phyloP scores from a whole-genome alignment of 2,329 filamentous ascomycete genomes.

The Aureobasidium uvarum region DNA sequence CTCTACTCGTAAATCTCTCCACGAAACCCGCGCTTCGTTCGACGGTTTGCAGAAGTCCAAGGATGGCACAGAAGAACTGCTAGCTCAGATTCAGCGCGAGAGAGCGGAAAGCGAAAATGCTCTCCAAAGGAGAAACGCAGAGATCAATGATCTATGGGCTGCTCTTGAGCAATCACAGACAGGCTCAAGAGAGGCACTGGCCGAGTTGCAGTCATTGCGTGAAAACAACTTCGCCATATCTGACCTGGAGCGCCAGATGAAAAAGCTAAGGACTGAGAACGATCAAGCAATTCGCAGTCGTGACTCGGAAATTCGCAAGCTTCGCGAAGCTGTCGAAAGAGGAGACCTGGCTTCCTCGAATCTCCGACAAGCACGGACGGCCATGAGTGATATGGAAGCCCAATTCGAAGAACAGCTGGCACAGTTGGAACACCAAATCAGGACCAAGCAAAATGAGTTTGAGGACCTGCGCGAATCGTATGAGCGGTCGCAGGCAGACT shows the following conservation, averaged over 20 bases:
- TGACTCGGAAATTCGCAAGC: conserved; percentile 19
- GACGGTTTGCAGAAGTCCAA: conserved; percentile 4
- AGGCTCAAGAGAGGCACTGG: conserved; percentile 20
- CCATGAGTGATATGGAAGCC: conserved; percentile 11
- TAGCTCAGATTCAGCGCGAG: conserved; percentile 10
- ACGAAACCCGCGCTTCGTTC: neutral
- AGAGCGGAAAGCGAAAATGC: conserved; percentile 10
- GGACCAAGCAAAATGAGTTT: conserved; percentile 2
- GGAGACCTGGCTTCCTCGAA: neutral
- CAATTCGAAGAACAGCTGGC: conserved; percentile 19
- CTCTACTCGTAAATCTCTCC: neutral
- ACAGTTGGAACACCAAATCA: neutral
- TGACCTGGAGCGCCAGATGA: conserved; percentile 20
- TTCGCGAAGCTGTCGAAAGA: conserved; percentile 18
- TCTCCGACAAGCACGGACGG: conserved; percentile 9
- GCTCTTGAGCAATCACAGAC: conserved; percentile 24
- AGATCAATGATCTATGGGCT: conserved; percentile 22
- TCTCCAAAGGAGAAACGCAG: conserved; percentile 8
- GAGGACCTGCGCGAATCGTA: neutral
- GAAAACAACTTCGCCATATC: conserved; percentile 5
- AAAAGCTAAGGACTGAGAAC: conserved; percentile 16
- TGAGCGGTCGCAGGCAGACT: conserved; percentile 6
- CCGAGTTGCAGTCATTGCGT: conserved; percentile 19
- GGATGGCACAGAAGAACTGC: conserved; percentile 5
- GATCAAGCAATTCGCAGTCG: conserved; percentile 17